Conservation (phyloP, 805 yeast species). For the Saccharomycopsis selenospora region DNA sequence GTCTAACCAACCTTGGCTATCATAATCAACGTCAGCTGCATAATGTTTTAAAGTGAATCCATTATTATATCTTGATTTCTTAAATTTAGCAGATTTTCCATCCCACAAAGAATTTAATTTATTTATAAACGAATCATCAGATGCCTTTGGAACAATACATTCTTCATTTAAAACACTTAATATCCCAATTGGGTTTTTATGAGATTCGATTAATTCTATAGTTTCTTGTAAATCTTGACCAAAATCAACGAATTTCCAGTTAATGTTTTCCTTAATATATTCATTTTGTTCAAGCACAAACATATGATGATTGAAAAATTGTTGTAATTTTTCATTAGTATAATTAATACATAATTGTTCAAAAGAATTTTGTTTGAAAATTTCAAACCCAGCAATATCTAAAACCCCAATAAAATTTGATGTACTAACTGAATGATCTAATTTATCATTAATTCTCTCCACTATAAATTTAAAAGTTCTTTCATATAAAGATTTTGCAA, state of each 20-base stretch:
- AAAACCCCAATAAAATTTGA: slow-evolving; percentile 81
- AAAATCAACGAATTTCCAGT: slow-evolving; percentile 94
- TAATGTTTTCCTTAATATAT: slow-evolving; percentile 83
- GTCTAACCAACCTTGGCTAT: slow-evolving; percentile 86
- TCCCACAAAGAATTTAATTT: slow-evolving; percentile 66
- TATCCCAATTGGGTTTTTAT: slow-evolving; percentile 63
- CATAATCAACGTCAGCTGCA: slow-evolving; percentile 94
- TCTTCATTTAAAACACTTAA: slow-evolving; percentile 88
- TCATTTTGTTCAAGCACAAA: slow-evolving; percentile 96
- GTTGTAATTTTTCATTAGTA: slow-evolving; percentile 95
- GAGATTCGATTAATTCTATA: slow-evolving; percentile 79
- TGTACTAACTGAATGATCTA: slow-evolving; percentile 40
- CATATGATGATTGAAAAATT: slow-evolving; percentile 95
- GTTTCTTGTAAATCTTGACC: slow-evolving; percentile 94
- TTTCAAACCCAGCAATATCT: slow-evolving; percentile 97
- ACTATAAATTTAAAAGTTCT: slow-evolving; percentile 74
- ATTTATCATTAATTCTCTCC: slow-evolving; percentile 60
- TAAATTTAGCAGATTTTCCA: slow-evolving; percentile 45
- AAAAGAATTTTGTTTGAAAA: slow-evolving; percentile 86
- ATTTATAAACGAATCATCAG: slow-evolving; percentile 75
- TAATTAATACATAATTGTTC: slow-evolving; percentile 97
- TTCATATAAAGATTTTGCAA: slow-evolving; percentile 83
- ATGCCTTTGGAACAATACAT: slow-evolving; percentile 86
- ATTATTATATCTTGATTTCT: slow-evolving; percentile 61
- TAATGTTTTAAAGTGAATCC: slow-evolving; percentile 87